Conservation (phyloP, 2,329 filamentous ascomycete genomes). For the Neobulgaria alba region DNA sequence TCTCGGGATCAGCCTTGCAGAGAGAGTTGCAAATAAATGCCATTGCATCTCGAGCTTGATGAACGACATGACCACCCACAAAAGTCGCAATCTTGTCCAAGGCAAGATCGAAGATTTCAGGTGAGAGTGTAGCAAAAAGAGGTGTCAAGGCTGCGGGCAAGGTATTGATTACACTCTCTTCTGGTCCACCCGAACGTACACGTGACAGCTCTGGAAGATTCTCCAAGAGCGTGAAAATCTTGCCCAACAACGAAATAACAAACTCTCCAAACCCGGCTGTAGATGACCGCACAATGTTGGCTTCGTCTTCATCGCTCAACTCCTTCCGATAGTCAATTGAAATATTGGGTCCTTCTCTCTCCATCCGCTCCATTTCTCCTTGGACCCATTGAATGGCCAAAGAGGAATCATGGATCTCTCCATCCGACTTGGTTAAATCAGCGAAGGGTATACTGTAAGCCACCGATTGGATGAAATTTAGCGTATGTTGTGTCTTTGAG, state of each 20-base stretch:
- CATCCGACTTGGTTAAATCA: slow-evolving; percentile 62
- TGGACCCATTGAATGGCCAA: slow-evolving; percentile 91
- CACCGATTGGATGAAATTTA: slow-evolving; percentile 91
- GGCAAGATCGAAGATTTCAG: slow-evolving; percentile 86
- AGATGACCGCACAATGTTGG: slow-evolving; percentile 81
- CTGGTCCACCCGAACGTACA: slow-evolving; percentile 81
- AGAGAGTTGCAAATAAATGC: slow-evolving; percentile 96
- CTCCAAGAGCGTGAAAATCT: slow-evolving; percentile 90
- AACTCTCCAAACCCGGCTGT: slow-evolving; percentile 94
- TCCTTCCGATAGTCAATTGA: slow-evolving; percentile 78
- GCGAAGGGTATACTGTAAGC: slow-evolving; percentile 94
- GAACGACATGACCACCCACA: slow-evolving; percentile 87
- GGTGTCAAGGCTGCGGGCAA: slow-evolving; percentile 86
- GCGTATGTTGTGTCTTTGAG: slow-evolving; percentile 88
- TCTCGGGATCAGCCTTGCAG: slow-evolving; percentile 91
- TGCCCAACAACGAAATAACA: slow-evolving; percentile 78
- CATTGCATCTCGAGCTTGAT: slow-evolving; percentile 95
- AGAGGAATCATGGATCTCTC: slow-evolving; percentile 61
- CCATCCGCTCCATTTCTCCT: slow-evolving; percentile 87
- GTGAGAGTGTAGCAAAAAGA: slow-evolving; percentile 80
- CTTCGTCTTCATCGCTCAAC: slow-evolving; percentile 78
- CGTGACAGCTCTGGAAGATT: slow-evolving; percentile 88
- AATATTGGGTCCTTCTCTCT: slow-evolving; percentile 75
- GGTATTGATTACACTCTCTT: slow-evolving; percentile 95
- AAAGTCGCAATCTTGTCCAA: slow-evolving; percentile 89